Conservation (phyloP, 345 rosid genomes). For the Hypericum perforatum region DNA sequence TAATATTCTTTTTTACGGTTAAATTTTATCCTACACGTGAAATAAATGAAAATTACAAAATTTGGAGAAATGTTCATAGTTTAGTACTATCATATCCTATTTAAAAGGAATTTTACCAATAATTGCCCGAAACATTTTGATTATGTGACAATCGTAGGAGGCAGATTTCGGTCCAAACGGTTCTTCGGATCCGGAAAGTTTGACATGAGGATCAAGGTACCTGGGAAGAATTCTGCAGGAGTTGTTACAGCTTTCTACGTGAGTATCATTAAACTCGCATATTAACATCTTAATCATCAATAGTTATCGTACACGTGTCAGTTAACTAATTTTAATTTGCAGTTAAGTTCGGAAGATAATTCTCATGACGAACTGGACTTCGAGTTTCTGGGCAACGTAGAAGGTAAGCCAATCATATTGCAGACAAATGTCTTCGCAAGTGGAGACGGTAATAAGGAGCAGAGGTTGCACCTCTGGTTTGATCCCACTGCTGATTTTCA, state of each 20-base stretch:
- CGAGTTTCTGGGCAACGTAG: slow-evolving; percentile 57
- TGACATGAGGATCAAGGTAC: slow-evolving; percentile 38
- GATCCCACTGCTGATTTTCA: slow-evolving; percentile 52
- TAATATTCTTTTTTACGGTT: no score
- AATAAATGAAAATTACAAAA: no score
- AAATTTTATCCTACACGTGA: no score
- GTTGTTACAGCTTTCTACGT: slow-evolving; percentile 62
- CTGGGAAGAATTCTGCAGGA: slow-evolving; percentile 46
- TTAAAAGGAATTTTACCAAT: neutral
- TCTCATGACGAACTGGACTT: slow-evolving; percentile 60
- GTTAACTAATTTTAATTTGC: neutral
- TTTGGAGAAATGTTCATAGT: no score
- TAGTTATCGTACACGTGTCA: no score
- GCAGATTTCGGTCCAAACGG: slow-evolving; percentile 44
- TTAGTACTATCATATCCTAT: no score
- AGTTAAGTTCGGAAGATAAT: slow-evolving; percentile 38
- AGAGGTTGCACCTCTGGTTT: slow-evolving; percentile 54
- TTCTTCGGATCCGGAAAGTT: slow-evolving; percentile 47
- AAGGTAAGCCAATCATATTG: slow-evolving; percentile 40
- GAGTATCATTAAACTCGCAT: neutral
- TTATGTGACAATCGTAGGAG: slow-evolving; percentile 19
- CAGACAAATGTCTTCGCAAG: slow-evolving; percentile 53
- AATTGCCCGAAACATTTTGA: no score
- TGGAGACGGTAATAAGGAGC: slow-evolving; percentile 53
- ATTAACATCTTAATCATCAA: no score